Percentiles rank a stretch among this genome's conserved stretches.
Evolutionary conservation across 2,329 filamentous ascomycete genomes (phyloP).

Genomic region (Aulographum hederae): DNA sequence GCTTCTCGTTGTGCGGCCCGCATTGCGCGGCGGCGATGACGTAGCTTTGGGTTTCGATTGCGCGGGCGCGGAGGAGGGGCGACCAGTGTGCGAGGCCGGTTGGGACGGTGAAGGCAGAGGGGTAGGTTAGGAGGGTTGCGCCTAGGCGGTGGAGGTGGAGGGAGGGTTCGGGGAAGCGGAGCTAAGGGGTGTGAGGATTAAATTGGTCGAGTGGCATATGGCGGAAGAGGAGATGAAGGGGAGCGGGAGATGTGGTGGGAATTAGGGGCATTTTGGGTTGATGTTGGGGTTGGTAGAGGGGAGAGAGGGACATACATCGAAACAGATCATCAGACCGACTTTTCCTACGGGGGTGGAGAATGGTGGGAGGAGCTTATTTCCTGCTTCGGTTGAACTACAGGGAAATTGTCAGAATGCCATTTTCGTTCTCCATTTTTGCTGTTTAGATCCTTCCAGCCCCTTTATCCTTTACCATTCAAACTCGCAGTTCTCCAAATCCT

Average conservation of each 20-base stretch:
- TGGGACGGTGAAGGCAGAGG: conserved; percentile 75
- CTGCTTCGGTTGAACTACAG: conserved; percentile 40
- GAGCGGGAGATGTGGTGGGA: neutral
- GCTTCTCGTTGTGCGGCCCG: conserved; percentile 55
- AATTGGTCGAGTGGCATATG: neutral
- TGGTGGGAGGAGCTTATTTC: conserved; percentile 43
- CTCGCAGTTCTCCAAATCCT: no score
- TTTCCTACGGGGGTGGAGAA: conserved; percentile 58
- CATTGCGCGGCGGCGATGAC: conserved; percentile 72
- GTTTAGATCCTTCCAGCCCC: no score
- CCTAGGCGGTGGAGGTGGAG: conserved; percentile 45
- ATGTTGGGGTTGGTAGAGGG: neutral
- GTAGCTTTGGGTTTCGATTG: conserved; percentile 79
- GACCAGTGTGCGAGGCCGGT: conserved; percentile 83
- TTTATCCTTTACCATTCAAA: no score
- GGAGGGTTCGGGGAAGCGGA: conserved; percentile 64
- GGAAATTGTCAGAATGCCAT: neutral
- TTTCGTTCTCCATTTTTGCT: no score
- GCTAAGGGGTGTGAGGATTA: no score
- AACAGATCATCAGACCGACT: conserved; percentile 71
- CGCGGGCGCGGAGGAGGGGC: conserved; percentile 55
- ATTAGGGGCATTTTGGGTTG: neutral
- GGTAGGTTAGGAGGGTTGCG: conserved; percentile 68
- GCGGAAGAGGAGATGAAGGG: neutral
- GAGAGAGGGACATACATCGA: conserved; percentile 38